Evolutionary conservation across 805 yeast genomes (phyloP), one percentile per base, ranked within the genome.

Genomic region (Myxozyma lipomycoides): DNA sequence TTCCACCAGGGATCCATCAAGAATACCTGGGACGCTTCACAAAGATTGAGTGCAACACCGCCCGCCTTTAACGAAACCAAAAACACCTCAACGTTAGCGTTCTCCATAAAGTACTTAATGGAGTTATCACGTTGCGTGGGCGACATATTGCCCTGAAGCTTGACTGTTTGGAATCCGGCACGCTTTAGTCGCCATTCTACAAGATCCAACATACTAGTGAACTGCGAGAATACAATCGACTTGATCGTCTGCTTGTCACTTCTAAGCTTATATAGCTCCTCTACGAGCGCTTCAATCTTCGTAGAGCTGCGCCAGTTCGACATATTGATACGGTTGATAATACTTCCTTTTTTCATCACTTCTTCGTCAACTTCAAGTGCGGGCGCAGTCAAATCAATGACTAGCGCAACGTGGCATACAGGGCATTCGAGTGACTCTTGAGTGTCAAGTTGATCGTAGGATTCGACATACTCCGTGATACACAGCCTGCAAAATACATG

Each of bases 1-100:
- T 93, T 95, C 98, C 98, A 93, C 98, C 98, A 93, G 32, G 98
- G 98, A 63, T 93, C 99, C 74, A 93, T 74, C 40, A 93, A 76
- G 61, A 93, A 93, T 42, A 93, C 98, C 63, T 91, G 98, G 2
- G 95, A 89, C 0, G 98, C 98, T 63, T 95, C 99, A 64, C 96
- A 91, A 58, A 93, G 74, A 66, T 93, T 93, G 59, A 93, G 74
- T 0, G 98, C 98, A 39, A 93, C 98, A 70, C 99, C 99, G 60
- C 99, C 99, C 0, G 99, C 99, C 65, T 93, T 93, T 62, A 93
- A 76, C 32, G 96, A 88, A 6, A 93, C 98, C 56, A 93, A 70
- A 64, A 93, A 93, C 6, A 93, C 95, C 67, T 93, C 98, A 36
- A 91, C 96, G 40, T 78, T 78, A 0, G 96, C 85, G 54, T 86